phyloP scores from a whole-genome alignment of 768 basidiomycete species.

The Chlorophyllum brunneum region DNA sequence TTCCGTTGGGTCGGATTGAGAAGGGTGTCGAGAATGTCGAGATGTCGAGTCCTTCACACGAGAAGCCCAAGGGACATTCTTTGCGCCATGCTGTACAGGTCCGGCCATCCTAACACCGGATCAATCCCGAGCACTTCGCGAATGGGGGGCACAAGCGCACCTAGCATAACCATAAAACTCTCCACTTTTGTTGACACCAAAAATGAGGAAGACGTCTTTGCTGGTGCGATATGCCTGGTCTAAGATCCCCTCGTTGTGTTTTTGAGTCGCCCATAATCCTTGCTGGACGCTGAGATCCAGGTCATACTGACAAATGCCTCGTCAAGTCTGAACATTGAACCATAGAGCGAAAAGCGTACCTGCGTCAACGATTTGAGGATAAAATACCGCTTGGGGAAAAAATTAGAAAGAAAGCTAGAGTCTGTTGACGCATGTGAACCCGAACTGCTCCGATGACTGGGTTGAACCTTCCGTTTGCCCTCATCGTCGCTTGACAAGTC shows the following conservation, averaged over 20 bases:
- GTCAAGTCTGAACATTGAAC: slow-evolving; percentile 8
- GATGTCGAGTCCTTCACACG: slow-evolving; percentile 13
- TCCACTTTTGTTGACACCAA: slow-evolving; percentile 90
- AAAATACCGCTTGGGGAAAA: slow-evolving; percentile 90
- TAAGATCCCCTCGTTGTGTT: slow-evolving; percentile 85
- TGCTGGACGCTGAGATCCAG: slow-evolving; percentile 75
- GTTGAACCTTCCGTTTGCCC: slow-evolving; percentile 15
- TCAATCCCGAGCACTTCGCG: background rate
- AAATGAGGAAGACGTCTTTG: slow-evolving; percentile 83
- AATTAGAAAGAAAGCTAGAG: slow-evolving; percentile 68
- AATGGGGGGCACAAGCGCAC: slow-evolving; percentile 32
- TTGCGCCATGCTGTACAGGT: slow-evolving; percentile 49
- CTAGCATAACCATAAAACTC: slow-evolving; percentile 93
- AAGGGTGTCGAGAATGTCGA: background rate
- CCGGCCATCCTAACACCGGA: slow-evolving; percentile 58
- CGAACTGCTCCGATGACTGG: slow-evolving; percentile 51
- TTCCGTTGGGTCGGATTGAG: background rate
- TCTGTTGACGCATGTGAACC: slow-evolving; percentile 77
- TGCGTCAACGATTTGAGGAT: slow-evolving; percentile 86
- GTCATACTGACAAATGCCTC: slow-evolving; percentile 51
- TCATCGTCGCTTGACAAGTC: slow-evolving; percentile 44
- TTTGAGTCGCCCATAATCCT: slow-evolving; percentile 89
- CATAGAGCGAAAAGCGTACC: slow-evolving; percentile 35
- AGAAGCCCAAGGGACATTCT: slow-evolving; percentile 55
- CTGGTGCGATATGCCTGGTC: slow-evolving; percentile 94